Conservation (phyloP, 192 early-diverging fungal species). For the Backusella tuberculispora region DNA sequence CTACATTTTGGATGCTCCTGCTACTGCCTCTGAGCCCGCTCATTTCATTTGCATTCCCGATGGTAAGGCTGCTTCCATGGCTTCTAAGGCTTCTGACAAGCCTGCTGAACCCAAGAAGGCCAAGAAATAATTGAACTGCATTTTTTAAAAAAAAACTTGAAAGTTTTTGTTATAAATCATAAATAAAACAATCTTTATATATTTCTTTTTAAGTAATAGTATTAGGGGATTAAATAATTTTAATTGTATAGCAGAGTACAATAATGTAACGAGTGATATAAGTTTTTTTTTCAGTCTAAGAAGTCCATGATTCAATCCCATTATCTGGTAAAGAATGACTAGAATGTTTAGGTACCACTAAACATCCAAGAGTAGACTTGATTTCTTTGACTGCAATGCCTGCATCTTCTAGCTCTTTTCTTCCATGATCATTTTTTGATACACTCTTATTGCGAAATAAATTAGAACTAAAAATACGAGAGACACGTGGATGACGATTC, state of each 20-base stretch:
- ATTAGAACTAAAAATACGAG: background rate
- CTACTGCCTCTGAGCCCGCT: constrained; percentile 53
- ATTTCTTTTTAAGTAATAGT: background rate
- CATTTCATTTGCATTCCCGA: constrained; percentile 92
- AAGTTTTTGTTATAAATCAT: constrained; percentile 10
- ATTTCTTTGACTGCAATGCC: constrained; percentile 59
- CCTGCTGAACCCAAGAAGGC: constrained; percentile 13
- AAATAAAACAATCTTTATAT: background rate
- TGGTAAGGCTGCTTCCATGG: constrained; percentile 77
- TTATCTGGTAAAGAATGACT: constrained; percentile 30
- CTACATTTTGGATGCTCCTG: constrained; percentile 83
- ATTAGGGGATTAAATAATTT: background rate
- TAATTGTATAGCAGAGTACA: background rate
- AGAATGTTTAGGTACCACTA: constrained; percentile 33
- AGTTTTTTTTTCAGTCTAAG: background rate
- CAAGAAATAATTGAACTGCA: constrained; percentile 26
- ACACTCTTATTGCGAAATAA: constrained; percentile 12
- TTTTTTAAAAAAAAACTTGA: background rate
- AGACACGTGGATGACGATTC: background rate
- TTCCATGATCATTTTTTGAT: background rate
- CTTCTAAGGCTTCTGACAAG: constrained; percentile 58
- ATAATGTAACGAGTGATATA: too few relatives aligned
- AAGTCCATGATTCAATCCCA: background rate
- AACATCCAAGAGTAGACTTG: constrained; percentile 49
- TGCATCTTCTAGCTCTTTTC: constrained; percentile 50